Evolutionary conservation across 169 alveolate genomes (phyloP), one percentile per base, ranked within the genome.

Genomic region (Theileria equi): DNA sequence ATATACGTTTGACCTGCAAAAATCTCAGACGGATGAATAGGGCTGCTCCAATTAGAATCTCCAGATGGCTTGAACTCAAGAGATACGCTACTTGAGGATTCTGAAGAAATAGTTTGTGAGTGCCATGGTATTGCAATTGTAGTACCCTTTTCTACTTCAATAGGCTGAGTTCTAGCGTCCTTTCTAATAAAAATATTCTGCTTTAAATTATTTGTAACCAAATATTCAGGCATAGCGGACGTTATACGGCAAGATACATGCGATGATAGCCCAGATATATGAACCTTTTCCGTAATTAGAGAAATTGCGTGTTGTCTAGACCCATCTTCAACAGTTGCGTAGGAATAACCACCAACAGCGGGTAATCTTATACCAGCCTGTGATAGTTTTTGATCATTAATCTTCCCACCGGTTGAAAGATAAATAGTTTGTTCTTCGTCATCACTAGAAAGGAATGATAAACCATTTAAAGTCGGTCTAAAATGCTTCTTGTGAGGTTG

Each of bases 161-260:
- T 29, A 13, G 72, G 69, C 26, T 31, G 64, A 38, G 62, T 31
- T 19, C 80, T 29, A 17, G 82, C 81, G 74, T 64, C 88, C 70
- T 90, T 90, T 36, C 89, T 83, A 36, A 87, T 60, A 73, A 50
- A 69, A 2, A 90, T 44, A 16, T 63, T 69, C 25, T 49, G 53
- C 36, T 67, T 53, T 45, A 88, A 47, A 62, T 71, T 81, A 55
- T 90, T 90, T 35, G 90, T 84, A 62, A 90, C 47, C 32, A 90
- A 62, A 69, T 74, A 88, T 54, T 87, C 89, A 32, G 95, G 95
- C 13, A 90, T 84, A 36, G 88, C 90, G 5, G 95, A 81, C 34
- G 89, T 85, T 31, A 88, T 81, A 29, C 92, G 71, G 67, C 93
- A 81, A 11, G 88, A 69, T 11, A 86, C 88, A 50, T 89, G 88